A percentile compares a stretch with the other conserved stretches of the same genome.
These are phyloP conservation scores for Leptomonas seymouri DNA, from an alignment of 208 protist genomes.

Conservation along the genomic window DNA sequence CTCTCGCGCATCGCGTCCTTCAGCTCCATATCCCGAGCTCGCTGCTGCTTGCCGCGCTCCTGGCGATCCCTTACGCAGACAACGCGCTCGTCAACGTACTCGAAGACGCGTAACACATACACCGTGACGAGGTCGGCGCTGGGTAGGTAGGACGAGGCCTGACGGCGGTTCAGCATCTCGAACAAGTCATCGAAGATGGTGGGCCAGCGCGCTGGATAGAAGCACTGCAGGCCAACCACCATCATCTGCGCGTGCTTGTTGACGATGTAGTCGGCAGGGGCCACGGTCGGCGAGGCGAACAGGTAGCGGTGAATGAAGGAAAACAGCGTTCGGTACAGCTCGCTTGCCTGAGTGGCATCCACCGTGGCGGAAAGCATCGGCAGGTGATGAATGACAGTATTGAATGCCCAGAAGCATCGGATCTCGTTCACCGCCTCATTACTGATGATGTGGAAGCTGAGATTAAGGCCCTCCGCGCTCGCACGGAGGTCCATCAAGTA, in stretches of 20 bases:
- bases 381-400: slow-evolving; percentile 77
- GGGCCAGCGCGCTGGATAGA: slow-evolving; percentile 69
- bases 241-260: slow-evolving; percentile 90
- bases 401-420: slow-evolving; percentile 86
- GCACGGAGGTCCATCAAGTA: slow-evolving; percentile 73
- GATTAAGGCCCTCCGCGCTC: slow-evolving; percentile 61
- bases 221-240: slow-evolving; percentile 63
- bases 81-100: slow-evolving; percentile 85
- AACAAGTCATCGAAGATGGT: slow-evolving; percentile 74
- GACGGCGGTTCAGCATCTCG: slow-evolving; percentile 45
- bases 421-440: slow-evolving; percentile 64
- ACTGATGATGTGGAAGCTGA: slow-evolving; percentile 73
- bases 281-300: slow-evolving; percentile 20
- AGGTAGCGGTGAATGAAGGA: slow-evolving; percentile 69
- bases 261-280: slow-evolving; percentile 57
- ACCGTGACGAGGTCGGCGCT: slow-evolving; percentile 46
- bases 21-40: slow-evolving; percentile 68
- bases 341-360: slow-evolving; percentile 44
- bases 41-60: slow-evolving; percentile 60
- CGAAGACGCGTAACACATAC: slow-evolving; percentile 83
- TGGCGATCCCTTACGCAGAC: slow-evolving; percentile 64
- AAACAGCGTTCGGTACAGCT: slow-evolving; percentile 71
- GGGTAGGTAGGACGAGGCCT: slow-evolving; percentile 23
- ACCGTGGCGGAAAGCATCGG: slow-evolving; percentile 39
- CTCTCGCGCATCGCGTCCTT: slow-evolving; percentile 81